phyloP scores from a whole-genome alignment of 768 basidiomycete species.

The Porpolomopsis calyptriformis region DNA sequence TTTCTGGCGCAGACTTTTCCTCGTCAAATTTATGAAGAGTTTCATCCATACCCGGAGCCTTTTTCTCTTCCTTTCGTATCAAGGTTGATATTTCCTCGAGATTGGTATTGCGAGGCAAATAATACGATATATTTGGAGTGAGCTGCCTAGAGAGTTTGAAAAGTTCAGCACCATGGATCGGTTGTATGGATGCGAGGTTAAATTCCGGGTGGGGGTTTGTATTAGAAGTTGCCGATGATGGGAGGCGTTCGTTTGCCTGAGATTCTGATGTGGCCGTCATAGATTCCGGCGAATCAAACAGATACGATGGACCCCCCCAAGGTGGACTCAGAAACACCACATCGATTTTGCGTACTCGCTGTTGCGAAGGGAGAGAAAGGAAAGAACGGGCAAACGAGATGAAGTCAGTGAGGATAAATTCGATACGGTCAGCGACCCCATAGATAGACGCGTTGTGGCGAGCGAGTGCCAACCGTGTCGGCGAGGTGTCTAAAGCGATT shows the following conservation, averaged over 20 bases:
- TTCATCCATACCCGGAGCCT: too few relatives aligned
- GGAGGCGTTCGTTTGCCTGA: slow-evolving; percentile 5
- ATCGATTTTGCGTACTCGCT: slow-evolving; percentile 51
- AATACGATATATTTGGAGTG: slow-evolving; percentile 81
- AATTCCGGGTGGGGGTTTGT: slow-evolving; percentile 39
- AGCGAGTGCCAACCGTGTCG: slow-evolving; percentile 78
- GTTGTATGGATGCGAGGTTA: slow-evolving; percentile 60
- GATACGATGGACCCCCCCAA: slow-evolving; percentile 83
- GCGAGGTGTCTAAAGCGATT: slow-evolving; percentile 85
- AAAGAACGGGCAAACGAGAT: slow-evolving; percentile 61
- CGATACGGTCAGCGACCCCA: slow-evolving; percentile 90
- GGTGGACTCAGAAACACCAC: slow-evolving; percentile 91
- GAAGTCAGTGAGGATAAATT: slow-evolving; percentile 86
- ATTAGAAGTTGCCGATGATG: not conserved
- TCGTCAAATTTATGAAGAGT: too few relatives aligned
- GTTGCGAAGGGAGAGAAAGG: slow-evolving; percentile 19
- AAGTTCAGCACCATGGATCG: slow-evolving; percentile 74
- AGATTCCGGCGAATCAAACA: slow-evolving; percentile 28
- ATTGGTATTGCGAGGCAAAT: slow-evolving; percentile 71
- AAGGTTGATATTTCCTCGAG: slow-evolving; percentile 62
- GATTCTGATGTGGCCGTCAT: slow-evolving; percentile 4
- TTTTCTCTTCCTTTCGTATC: slow-evolving; percentile 13
- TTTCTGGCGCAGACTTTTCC: slow-evolving; percentile 28
- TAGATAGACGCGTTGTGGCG: slow-evolving; percentile 90
- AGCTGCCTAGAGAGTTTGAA: slow-evolving; percentile 63